Conservation (phyloP, 495 filamentous ascomycete species). For the Aspergillus asperescens region DNA sequence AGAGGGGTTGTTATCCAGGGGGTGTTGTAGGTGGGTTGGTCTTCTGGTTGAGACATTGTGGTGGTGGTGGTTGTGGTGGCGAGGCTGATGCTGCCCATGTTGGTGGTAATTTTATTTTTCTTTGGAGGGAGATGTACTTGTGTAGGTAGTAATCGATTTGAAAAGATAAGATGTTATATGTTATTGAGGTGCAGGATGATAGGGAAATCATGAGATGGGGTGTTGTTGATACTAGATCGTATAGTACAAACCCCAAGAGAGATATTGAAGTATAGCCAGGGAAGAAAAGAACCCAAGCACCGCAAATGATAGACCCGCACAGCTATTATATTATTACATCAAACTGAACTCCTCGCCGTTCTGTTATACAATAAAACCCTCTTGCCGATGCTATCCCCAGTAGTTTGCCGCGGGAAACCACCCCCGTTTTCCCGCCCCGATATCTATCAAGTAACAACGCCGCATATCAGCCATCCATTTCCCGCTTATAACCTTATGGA, state of each 20-base stretch:
- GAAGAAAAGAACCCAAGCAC: constrained; percentile 4
- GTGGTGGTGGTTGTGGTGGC: constrained; percentile 3
- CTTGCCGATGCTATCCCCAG: constrained; percentile 17
- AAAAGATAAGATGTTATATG: background rate
- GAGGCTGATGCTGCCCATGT: constrained; percentile 29
- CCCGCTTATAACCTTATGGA: constrained; percentile 37
- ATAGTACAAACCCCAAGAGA: background rate
- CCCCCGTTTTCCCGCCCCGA: constrained; percentile 32
- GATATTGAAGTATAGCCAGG: background rate
- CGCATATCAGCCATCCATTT: constrained; percentile 18
- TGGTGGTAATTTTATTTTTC: constrained; percentile 1
- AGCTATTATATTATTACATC: constrained; percentile 15
- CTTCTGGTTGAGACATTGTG: constrained; percentile 21
- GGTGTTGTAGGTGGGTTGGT: constrained; percentile 28
- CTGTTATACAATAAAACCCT: constrained; percentile 31
- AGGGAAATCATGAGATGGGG: too few relatives aligned
- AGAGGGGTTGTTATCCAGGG: constrained; percentile 73
- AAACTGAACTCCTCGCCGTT: constrained; percentile 14
- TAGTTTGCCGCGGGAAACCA: constrained; percentile 39
- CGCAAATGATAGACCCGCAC: constrained; percentile 2
- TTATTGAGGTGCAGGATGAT: too few relatives aligned
- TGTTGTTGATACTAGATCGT: too few relatives aligned
- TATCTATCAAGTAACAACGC: constrained; percentile 17
- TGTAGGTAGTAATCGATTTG: background rate
- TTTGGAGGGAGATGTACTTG: too few relatives aligned